A percentile compares a stretch with the other conserved stretches of the same genome.
Evolutionary conservation across 805 yeast genomes (phyloP).

Genomic region (Kodamaea fukazawae): DNA sequence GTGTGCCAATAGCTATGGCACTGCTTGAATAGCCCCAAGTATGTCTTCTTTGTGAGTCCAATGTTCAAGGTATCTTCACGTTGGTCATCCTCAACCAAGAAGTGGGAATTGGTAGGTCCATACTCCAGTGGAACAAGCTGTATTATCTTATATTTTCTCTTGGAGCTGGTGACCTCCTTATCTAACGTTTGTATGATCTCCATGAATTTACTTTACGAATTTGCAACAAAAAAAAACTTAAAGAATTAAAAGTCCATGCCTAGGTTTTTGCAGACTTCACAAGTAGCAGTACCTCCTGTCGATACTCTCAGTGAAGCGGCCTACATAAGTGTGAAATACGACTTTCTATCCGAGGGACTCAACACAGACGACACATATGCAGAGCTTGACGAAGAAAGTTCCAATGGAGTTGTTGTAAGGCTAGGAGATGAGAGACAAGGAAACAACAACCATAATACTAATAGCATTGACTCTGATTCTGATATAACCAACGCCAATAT

Average conservation of each 20-base stretch:
- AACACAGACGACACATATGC: not conserved
- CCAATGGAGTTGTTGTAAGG: too few species aligned
- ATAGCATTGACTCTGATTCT: not conserved
- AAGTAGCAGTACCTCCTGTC: constrained; percentile 20
- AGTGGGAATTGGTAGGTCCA: not conserved
- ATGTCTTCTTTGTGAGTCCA: constrained; percentile 30
- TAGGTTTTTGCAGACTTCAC: not conserved
- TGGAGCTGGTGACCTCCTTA: not conserved
- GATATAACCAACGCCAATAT: not conserved
- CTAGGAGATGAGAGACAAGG: not conserved
- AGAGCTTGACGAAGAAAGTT: not conserved
- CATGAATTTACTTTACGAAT: constrained; percentile 1
- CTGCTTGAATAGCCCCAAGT: constrained; percentile 30
- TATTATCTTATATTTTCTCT: constrained; percentile 7
- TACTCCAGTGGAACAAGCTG: constrained; percentile 11
- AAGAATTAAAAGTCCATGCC: not conserved
- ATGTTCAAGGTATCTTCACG: constrained; percentile 21
- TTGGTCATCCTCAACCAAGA: not conserved
- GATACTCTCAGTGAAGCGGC: constrained; percentile 33
- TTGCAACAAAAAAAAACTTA: not conserved
- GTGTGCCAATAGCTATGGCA: constrained; percentile 30
- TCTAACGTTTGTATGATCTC: constrained; percentile 4
- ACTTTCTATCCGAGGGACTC: constrained; percentile 17
- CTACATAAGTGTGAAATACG: constrained; percentile 29
- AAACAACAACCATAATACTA: not conserved